Conservation (phyloP, 148 eudicot genomes). For the Camellia japonica region DNA sequence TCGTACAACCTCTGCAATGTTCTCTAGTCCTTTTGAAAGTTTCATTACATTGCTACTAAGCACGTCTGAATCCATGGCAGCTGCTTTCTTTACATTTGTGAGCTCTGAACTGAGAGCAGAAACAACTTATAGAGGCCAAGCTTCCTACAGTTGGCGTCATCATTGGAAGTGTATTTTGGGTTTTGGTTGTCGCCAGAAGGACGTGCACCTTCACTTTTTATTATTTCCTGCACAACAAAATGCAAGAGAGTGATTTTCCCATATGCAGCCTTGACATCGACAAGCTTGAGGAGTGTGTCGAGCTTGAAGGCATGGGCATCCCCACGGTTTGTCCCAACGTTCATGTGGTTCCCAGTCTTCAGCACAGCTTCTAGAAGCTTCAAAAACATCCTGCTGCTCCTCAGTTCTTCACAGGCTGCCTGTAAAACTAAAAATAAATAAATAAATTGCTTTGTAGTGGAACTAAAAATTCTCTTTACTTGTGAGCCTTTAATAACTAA, state of each 20-base stretch:
- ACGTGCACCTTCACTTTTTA: conserved; percentile 77
- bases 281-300: conserved; percentile 90
- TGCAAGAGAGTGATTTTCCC: conserved; percentile 93
- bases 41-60: conserved; percentile 65
- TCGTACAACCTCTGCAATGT: conserved; percentile 52
- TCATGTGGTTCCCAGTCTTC: conserved; percentile 96
- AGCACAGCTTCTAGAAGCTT: conserved; percentile 94
- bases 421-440: conserved; percentile 25
- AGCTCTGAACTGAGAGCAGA: conserved; percentile 75
- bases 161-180: conserved; percentile 24
- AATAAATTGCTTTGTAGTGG: not conserved
- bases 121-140: conserved; percentile 71
- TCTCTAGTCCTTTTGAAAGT: conserved; percentile 62
- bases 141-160: conserved; percentile 73
- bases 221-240: conserved; percentile 94
- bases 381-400: conserved; percentile 85
- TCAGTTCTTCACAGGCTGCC: conserved; percentile 93
- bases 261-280: conserved; percentile 88
- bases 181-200: conserved; percentile 36
- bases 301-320: conserved; percentile 98
- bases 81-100: conserved; percentile 79
- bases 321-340: conserved; percentile 90
- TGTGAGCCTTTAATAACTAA: no score
- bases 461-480: not conserved
- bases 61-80: conserved; percentile 87